Evolutionary conservation across 2,329 filamentous ascomycete genomes (phyloP).

Genomic region (Alternaria sp.): DNA sequence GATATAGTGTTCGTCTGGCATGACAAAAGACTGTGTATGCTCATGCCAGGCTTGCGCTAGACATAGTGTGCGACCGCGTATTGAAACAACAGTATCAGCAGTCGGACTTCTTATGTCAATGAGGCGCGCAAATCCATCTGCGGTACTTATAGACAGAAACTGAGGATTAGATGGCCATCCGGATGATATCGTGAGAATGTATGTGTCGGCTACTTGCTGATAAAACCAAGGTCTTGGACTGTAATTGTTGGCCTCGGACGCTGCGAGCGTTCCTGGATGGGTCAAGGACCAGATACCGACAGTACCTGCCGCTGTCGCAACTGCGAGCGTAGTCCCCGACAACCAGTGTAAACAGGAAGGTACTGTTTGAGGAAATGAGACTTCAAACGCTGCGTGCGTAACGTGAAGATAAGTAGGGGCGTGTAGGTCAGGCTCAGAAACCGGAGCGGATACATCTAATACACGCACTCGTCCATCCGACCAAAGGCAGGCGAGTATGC

Average conservation of each 20-base stretch:
- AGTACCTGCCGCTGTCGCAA: constrained; percentile 65
- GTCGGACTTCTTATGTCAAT: constrained; percentile 62
- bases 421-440: constrained; percentile 4
- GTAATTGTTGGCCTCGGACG: not conserved
- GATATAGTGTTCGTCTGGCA: constrained; percentile 64
- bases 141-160: constrained; percentile 61
- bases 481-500: constrained; percentile 66
- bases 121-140: constrained; percentile 64
- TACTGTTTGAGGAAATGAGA: constrained; percentile 60
- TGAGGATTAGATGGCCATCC: constrained; percentile 65
- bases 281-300: constrained; percentile 63
- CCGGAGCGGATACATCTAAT: constrained; percentile 56
- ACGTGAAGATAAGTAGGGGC: constrained; percentile 53
- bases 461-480: constrained; percentile 66
- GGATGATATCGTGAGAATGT: constrained; percentile 58
- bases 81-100: constrained; percentile 55
- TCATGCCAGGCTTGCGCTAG: constrained; percentile 64
- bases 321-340: constrained; percentile 63
- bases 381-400: constrained; percentile 59
- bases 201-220: constrained; percentile 56
- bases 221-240: constrained; percentile 55
- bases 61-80: constrained; percentile 61
- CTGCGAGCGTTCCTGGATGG: constrained; percentile 43
- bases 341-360: constrained; percentile 67
- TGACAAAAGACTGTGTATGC: constrained; percentile 62